Percentiles rank a stretch among this genome's conserved stretches.
Evolutionary conservation across 768 basidiomycete genomes (phyloP).

Genomic region (Hortiboletus campestris): DNA sequence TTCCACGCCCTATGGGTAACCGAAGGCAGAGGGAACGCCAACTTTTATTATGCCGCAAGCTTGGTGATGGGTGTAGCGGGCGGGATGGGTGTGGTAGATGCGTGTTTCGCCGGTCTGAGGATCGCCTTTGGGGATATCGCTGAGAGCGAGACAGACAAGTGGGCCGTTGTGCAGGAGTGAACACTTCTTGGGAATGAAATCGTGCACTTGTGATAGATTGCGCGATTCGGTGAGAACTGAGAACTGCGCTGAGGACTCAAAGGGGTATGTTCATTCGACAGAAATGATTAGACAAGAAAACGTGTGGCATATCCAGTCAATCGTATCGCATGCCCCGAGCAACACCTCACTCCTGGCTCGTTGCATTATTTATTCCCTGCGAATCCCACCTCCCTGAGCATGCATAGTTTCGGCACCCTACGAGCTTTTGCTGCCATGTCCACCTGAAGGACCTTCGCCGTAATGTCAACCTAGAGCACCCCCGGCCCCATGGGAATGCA

Average conservation of each 20-base stretch:
- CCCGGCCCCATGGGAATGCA: not conserved
- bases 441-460: not conserved
- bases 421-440: not conserved
- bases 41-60: constrained; percentile 97
- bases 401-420: too few relatives aligned
- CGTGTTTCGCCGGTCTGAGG: constrained; percentile 78
- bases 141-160: constrained; percentile 37
- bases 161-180: constrained; percentile 31
- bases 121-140: constrained; percentile 59
- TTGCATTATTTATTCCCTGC: not conserved
- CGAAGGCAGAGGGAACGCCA: constrained; percentile 93
- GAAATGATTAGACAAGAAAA: too few relatives aligned
- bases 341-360: too few relatives aligned
- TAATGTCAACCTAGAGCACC: not conserved
- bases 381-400: not conserved
- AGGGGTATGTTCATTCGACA: too few relatives aligned
- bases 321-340: too few relatives aligned
- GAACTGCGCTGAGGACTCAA: too few relatives aligned
- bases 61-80: constrained; percentile 89
- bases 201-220: too few relatives aligned
- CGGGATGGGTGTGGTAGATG: constrained; percentile 80
- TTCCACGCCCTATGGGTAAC: constrained; percentile 91
- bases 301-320: too few relatives aligned
- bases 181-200: not conserved
- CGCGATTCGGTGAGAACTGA: too few relatives aligned